A percentile compares a stretch with the other conserved stretches of the same genome.
phyloP scores from a whole-genome alignment of 768 basidiomycete genomes.

The Leccinum longicurvipes region DNA sequence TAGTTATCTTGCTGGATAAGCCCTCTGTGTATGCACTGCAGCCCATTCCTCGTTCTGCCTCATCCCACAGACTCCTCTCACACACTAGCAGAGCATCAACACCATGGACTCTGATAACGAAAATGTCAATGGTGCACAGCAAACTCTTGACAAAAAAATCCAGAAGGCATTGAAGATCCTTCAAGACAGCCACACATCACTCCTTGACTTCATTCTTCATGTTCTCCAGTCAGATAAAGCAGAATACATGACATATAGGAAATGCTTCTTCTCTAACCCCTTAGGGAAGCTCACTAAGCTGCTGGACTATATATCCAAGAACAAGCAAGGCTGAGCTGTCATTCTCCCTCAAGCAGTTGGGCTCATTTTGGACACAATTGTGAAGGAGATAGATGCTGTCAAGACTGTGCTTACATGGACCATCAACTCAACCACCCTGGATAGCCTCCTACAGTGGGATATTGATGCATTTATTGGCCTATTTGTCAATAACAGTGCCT shows the following conservation, averaged over 20 bases:
- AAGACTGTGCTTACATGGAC: not conserved
- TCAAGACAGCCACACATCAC: not conserved
- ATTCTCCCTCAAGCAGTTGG: not conserved
- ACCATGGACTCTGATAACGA: not conserved
- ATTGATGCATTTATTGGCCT: not conserved
- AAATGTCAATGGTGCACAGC: not conserved
- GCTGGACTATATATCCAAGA: not conserved
- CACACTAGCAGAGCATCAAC: too few species aligned
- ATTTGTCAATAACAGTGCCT: not conserved
- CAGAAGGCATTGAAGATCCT: not conserved
- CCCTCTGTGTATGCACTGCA: too few species aligned
- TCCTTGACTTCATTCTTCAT: conserved; percentile 1
- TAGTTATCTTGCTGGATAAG: too few species aligned
- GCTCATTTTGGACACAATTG: not conserved
- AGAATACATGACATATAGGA: not conserved
- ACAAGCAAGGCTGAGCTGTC: not conserved
- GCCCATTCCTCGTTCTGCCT: too few species aligned
- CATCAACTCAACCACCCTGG: not conserved
- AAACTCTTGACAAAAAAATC: not conserved
- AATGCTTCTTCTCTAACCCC: not conserved
- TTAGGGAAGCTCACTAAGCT: not conserved
- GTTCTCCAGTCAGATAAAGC: not conserved
- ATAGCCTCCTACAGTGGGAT: not conserved
- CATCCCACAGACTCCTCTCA: too few species aligned
- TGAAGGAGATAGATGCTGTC: not conserved